phyloP scores from a whole-genome alignment of 2,329 filamentous ascomycete species.

The Trichophyton benhamiae region DNA sequence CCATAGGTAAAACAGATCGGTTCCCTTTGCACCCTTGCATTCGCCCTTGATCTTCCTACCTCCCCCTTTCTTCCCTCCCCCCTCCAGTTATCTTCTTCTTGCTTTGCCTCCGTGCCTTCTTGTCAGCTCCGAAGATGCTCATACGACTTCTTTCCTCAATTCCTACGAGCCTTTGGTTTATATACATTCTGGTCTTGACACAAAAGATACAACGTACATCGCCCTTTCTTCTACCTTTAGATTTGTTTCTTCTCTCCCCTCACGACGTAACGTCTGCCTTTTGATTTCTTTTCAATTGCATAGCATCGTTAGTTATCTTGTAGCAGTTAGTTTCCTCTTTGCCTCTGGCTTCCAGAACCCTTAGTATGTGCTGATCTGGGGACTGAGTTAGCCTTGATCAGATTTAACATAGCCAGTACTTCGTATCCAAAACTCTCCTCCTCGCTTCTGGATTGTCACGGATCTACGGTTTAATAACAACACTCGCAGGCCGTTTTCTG shows the following conservation, averaged over 20 bases:
- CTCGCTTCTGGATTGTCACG: not conserved
- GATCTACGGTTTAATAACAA: not conserved
- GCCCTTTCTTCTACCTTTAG: not conserved
- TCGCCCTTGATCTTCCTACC: not conserved
- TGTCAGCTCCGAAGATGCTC: not conserved
- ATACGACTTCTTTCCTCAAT: not conserved
- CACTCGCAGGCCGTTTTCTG: not conserved
- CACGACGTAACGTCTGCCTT: not conserved
- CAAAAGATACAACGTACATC: not conserved
- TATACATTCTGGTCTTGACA: not conserved
- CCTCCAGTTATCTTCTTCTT: not conserved
- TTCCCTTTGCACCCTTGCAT: not conserved
- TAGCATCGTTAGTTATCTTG: not conserved
- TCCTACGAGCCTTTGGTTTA: not conserved
- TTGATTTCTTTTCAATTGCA: not conserved
- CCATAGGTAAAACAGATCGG: too few relatives aligned
- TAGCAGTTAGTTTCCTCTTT: not conserved
- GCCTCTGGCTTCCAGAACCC: not conserved
- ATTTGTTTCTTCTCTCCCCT: not conserved
- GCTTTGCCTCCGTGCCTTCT: not conserved
- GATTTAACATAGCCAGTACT: not conserved
- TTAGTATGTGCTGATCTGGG: not conserved
- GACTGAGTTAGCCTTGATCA: not conserved
- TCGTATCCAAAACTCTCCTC: not conserved
- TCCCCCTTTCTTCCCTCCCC: not conserved